phyloP scores from a whole-genome alignment of 306 rosid genomes.

The Astragalus glycyphyllos region DNA sequence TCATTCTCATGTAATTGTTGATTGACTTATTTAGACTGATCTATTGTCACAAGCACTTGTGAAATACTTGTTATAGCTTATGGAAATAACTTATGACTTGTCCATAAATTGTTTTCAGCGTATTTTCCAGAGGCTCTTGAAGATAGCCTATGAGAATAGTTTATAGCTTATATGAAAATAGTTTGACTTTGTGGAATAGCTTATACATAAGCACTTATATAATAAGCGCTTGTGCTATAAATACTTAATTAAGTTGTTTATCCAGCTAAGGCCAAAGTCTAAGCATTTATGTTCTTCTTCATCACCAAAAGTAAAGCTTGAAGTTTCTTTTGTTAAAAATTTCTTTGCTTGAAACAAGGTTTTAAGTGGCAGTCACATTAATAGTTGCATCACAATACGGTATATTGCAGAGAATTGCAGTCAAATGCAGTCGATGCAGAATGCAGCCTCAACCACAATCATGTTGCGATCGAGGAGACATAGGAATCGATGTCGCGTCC shows the following conservation, averaged over 20 bases:
- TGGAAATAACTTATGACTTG: too few relatives aligned
- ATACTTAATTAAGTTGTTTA: too few relatives aligned
- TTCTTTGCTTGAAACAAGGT: background rate
- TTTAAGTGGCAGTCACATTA: background rate
- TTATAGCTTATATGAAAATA: too few relatives aligned
- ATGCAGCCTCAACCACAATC: background rate
- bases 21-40: too few relatives aligned
- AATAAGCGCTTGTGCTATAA: too few relatives aligned
- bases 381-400: background rate
- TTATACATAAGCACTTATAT: too few relatives aligned
- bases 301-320: constrained; percentile 31
- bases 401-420: background rate
- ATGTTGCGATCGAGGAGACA: background rate
- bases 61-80: too few relatives aligned
- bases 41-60: too few relatives aligned
- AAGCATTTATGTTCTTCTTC: constrained; percentile 29
- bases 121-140: too few relatives aligned
- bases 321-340: constrained; percentile 11
- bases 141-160: too few relatives aligned
- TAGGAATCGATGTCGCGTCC: background rate
- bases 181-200: too few relatives aligned
- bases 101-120: too few relatives aligned
- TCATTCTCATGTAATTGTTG: background rate
- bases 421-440: background rate
- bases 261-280: background rate